Conservation (phyloP, 805 yeast species). For the Jamesozyma jinghongensis region DNA sequence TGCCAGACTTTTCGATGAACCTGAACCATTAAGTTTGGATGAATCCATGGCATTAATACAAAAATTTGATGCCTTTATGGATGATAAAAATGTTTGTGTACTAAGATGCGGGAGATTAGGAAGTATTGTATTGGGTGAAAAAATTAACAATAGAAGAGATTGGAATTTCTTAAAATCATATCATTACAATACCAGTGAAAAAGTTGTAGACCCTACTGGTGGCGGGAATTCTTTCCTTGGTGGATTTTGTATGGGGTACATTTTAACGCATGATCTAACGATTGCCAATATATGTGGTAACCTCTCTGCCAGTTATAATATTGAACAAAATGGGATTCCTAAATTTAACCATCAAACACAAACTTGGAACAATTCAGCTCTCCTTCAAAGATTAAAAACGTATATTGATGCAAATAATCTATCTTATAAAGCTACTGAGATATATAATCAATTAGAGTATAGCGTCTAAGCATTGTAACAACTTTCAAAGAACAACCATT, state of each 20-base stretch:
- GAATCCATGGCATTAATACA: slow-evolving; percentile 39
- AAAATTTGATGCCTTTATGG: slow-evolving; percentile 35
- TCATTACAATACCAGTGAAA: slow-evolving; percentile 37
- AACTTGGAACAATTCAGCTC: slow-evolving; percentile 51
- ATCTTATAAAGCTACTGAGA: not conserved
- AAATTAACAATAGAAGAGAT: not conserved
- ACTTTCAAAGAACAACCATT: slow-evolving; percentile 39
- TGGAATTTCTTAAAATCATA: slow-evolving; percentile 60
- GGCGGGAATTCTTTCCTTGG: slow-evolving; percentile 91
- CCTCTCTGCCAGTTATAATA: slow-evolving; percentile 70
- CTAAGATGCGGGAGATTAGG: slow-evolving; percentile 75
- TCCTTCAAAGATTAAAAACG: slow-evolving; percentile 36
- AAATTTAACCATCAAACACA: slow-evolving; percentile 23
- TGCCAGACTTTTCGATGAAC: slow-evolving; percentile 47
- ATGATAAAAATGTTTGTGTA: slow-evolving; percentile 33
- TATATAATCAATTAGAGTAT: slow-evolving; percentile 5
- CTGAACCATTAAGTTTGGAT: slow-evolving; percentile 34
- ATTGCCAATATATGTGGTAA: slow-evolving; percentile 60
- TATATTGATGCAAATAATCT: slow-evolving; percentile 25
- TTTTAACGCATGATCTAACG: slow-evolving; percentile 39
- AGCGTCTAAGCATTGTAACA: slow-evolving; percentile 31
- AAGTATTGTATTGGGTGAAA: slow-evolving; percentile 37
- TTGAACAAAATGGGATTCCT: slow-evolving; percentile 77
- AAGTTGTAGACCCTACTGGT: slow-evolving; percentile 84
- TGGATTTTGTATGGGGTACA: slow-evolving; percentile 57